Conservation (phyloP, 169 alveolate genomes). For the Cryptosporidium canis region DNA sequence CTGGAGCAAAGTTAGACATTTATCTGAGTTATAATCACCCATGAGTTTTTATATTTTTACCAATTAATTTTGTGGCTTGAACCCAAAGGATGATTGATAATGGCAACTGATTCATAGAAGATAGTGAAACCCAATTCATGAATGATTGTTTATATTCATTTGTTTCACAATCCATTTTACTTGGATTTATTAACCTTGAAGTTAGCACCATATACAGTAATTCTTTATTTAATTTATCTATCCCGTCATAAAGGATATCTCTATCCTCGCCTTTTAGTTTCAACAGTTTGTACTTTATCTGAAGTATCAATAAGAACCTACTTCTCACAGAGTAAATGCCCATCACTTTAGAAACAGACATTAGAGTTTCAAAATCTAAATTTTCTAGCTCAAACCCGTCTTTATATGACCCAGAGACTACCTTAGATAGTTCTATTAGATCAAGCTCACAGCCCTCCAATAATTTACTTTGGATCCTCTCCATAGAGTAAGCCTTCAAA, state of each 20-base stretch:
- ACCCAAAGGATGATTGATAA: neutral
- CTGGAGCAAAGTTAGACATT: conserved; percentile 15
- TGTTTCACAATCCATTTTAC: neutral
- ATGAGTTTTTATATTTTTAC: neutral
- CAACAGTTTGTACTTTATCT: neutral
- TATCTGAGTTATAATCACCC: neutral
- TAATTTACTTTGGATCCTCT: conserved; percentile 84
- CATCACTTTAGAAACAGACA: conserved; percentile 21
- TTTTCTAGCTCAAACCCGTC: conserved; percentile 86
- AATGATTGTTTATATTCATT: neutral
- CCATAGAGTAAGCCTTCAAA: conserved; percentile 76
- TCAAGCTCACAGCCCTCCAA: conserved; percentile 81
- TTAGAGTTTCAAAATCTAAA: conserved; percentile 85
- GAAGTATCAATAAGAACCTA: neutral
- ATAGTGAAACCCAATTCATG: neutral
- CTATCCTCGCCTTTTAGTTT: conserved; percentile 21
- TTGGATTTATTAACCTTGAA: conserved; percentile 3
- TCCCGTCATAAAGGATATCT: conserved; percentile 22
- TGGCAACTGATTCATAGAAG: neutral
- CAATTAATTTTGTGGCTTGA: neutral
- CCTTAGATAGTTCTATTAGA: conserved; percentile 81
- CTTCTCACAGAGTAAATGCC: neutral
- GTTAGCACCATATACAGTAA: neutral
- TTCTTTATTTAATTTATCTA: neutral
- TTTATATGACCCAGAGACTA: conserved; percentile 84